These are phyloP conservation scores for Maudiozyma saulgeensis DNA, from an alignment of 805 yeast genomes.

Conservation along the genomic window DNA sequence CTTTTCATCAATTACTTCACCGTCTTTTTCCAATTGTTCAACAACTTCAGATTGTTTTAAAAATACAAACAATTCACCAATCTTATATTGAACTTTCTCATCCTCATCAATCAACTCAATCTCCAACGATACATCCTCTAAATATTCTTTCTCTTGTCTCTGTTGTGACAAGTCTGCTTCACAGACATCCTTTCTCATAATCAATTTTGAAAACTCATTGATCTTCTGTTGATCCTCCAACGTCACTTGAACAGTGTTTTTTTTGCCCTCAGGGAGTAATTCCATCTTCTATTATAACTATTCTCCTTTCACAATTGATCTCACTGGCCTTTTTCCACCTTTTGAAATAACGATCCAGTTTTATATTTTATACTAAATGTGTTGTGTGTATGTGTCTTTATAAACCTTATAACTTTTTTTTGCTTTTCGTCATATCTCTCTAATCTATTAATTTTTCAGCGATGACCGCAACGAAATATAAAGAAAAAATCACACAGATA, in stretches of 20 bases:
- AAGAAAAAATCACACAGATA: not conserved
- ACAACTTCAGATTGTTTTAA: constrained; percentile 59
- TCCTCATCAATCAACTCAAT: constrained; percentile 78
- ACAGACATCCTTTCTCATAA: constrained; percentile 56
- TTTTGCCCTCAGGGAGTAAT: constrained; percentile 34
- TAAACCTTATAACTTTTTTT: too few species aligned
- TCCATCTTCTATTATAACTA: constrained; percentile 11
- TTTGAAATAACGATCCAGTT: too few species aligned
- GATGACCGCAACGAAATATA: not conserved
- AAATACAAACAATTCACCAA: constrained; percentile 72
- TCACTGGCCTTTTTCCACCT: too few species aligned
- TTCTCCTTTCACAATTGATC: not conserved
- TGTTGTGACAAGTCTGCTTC: constrained; percentile 39
- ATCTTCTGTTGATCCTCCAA: constrained; percentile 77
- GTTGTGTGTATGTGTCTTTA: too few species aligned
- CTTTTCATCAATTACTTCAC: constrained; percentile 40
- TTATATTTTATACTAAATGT: too few species aligned
- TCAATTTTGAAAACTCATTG: constrained; percentile 78
- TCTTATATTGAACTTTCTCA: constrained; percentile 59
- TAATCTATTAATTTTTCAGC: not conserved
- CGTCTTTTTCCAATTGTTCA: constrained; percentile 55
- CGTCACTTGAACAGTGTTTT: constrained; percentile 32
- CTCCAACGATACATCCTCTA: constrained; percentile 79
- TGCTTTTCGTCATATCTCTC: too few species aligned
- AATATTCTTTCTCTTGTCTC: constrained; percentile 69